Evolutionary conservation across 441 rosid species (phyloP).

Genomic region (Corymbia citriodora): DNA sequence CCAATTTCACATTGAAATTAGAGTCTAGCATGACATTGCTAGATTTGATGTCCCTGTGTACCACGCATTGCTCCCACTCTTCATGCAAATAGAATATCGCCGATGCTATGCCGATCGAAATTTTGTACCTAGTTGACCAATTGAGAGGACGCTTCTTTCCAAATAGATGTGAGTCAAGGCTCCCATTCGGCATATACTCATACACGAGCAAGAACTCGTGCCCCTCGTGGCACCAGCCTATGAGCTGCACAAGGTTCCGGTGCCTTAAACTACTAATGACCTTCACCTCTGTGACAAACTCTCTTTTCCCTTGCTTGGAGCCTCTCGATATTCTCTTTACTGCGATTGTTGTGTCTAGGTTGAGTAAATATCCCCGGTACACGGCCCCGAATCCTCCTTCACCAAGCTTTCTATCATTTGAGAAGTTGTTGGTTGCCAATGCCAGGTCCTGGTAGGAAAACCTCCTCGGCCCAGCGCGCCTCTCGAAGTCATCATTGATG

Average conservation of each 20-base stretch:
- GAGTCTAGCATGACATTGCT: constrained; percentile 35
- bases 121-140: constrained; percentile 21
- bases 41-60: constrained; percentile 30
- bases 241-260: constrained; percentile 35
- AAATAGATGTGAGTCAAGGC: constrained; percentile 30
- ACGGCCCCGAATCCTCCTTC: constrained; percentile 55
- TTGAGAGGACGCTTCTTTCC: constrained; percentile 7
- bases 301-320: constrained; percentile 33
- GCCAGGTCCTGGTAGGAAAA: constrained; percentile 31
- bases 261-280: constrained; percentile 35
- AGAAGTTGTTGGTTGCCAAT: constrained; percentile 35
- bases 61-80: constrained; percentile 37
- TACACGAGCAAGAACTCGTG: constrained; percentile 31
- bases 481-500: constrained; percentile 33
- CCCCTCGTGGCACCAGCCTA: constrained; percentile 42
- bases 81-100: constrained; percentile 29
- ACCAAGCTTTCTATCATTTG: constrained; percentile 40
- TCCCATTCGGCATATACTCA: constrained; percentile 43
- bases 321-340: constrained; percentile 35
- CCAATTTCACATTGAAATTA: constrained; percentile 29
- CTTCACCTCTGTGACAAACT: constrained; percentile 37
- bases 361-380: constrained; percentile 30
- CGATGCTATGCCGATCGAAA: constrained; percentile 19
- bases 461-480: constrained; percentile 49
- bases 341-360: constrained; percentile 16